Evolutionary conservation across 176 grass and related monocot species (phyloP), one percentile per base, ranked within the genome.

Genomic region (Ananas comosus): DNA sequence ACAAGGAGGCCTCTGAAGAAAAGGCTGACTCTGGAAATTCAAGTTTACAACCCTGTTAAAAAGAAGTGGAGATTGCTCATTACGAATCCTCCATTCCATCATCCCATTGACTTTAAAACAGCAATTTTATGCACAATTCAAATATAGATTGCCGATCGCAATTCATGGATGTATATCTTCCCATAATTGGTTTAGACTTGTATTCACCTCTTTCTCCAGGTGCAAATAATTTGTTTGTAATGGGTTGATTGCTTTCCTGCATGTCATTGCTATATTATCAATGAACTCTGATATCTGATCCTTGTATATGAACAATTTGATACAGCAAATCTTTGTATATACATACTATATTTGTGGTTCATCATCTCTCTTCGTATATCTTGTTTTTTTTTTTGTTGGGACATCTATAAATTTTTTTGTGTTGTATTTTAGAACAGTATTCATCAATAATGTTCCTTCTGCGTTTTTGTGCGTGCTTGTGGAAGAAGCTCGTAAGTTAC

Each of bases 1-100:
- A 50, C 53, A 3, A 69, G 83, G 67, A 83, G 75, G 70, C 70
- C 50, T 9, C 54, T 22, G 12, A 96, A 88, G 80, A 91, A 66
- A 70, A 76, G 74, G 53, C 3, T 69, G 12, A 61, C 64, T 51
- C 19, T 91, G 49, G 92, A 91, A 50, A 80, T 91, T 68, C 92
- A 96, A 70, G 81, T 89, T 12, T 96, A 96, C 64, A 91, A 86
- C 52, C 83, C 85, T 25, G 48, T 64, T 50, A 73, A 74, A 48
- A 89, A 75, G 70, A 85, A 84, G 73, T 96, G 92, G 92, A 86
- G 82, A 67, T 77, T 96, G 27, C 69, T 88, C 51, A 78, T 51
- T 13, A 72, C 76, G 80, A 33, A 73, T 58, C 80, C 82, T 70
- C 91, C 85, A 16, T 66, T 88, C 29, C 29, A 76, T 59, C 77